phyloP scores from a whole-genome alignment of 345 rosid genomes.

The Boechera retrofracta region DNA sequence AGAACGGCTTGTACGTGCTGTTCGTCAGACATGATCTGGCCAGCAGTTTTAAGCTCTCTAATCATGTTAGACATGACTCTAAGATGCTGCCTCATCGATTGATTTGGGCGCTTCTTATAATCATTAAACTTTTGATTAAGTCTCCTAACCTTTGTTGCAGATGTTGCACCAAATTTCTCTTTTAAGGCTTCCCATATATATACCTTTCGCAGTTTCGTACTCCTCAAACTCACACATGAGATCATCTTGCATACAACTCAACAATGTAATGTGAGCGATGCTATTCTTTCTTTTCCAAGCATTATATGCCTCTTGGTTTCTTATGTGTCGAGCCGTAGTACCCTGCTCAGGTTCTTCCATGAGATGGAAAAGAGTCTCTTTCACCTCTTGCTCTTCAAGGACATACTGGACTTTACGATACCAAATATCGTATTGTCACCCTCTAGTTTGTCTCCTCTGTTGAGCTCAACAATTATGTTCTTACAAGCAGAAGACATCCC shows the following conservation, averaged over 20 bases:
- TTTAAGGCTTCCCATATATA: slow-evolving; percentile 21
- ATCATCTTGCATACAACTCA: slow-evolving; percentile 26
- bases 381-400: not conserved
- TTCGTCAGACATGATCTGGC: too few relatives aligned
- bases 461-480: too few relatives aligned
- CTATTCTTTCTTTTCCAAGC: not conserved
- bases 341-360: too few relatives aligned
- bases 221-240: slow-evolving; percentile 23
- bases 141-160: slow-evolving; percentile 3
- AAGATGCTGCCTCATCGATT: too few relatives aligned
- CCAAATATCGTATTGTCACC: too few relatives aligned
- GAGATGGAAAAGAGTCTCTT: not conserved
- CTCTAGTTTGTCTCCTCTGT: too few relatives aligned
- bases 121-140: slow-evolving; percentile 7
- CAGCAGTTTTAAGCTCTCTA: too few relatives aligned
- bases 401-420: too few relatives aligned
- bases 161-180: not conserved
- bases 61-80: too few relatives aligned
- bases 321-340: too few relatives aligned
- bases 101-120: slow-evolving; percentile 5
- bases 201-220: not conserved
- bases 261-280: slow-evolving; percentile 1
- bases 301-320: too few relatives aligned
- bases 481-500: too few relatives aligned
- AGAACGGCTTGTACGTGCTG: not conserved